Conservation (phyloP, 441 rosid species). For the Populus hybrid region DNA sequence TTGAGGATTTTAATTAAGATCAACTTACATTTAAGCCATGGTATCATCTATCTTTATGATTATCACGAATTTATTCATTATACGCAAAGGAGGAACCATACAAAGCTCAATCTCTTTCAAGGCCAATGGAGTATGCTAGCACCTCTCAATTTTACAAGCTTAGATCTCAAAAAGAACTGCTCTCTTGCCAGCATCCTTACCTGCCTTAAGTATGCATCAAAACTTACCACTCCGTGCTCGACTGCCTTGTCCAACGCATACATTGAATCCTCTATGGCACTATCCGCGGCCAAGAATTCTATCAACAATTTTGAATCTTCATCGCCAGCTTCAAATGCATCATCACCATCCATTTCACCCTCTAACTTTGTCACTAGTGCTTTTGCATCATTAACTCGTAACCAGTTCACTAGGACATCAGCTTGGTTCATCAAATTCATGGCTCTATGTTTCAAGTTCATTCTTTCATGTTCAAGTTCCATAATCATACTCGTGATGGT, state of each 20-base stretch:
- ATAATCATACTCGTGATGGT: conserved; percentile 9
- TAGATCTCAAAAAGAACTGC: conserved; percentile 35
- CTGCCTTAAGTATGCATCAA: conserved; percentile 43
- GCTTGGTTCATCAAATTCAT: conserved; percentile 17
- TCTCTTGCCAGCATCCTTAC: conserved; percentile 57
- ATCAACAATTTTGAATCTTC: conserved; percentile 25
- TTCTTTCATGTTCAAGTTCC: conserved; percentile 37
- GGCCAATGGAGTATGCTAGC: background rate
- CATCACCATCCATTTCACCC: conserved; percentile 21
- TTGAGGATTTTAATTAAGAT: background rate
- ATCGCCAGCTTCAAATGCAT: conserved; percentile 30
- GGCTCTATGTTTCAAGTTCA: conserved; percentile 25
- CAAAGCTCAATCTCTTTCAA: background rate
- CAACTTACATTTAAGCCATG: background rate
- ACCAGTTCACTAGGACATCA: conserved; percentile 36
- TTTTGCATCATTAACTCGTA: conserved; percentile 21
- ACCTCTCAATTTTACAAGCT: conserved; percentile 13
- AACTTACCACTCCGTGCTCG: conserved; percentile 28
- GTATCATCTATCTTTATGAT: background rate
- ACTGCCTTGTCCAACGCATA: conserved; percentile 41
- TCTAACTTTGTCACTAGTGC: background rate
- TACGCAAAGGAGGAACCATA: background rate
- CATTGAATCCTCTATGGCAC: conserved; percentile 49
- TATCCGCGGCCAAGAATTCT: conserved; percentile 31
- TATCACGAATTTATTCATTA: background rate